Evolutionary conservation across 2,329 filamentous ascomycete species (phyloP), one percentile per base, ranked within the genome.

Genomic region (Penicillium crustosum): DNA sequence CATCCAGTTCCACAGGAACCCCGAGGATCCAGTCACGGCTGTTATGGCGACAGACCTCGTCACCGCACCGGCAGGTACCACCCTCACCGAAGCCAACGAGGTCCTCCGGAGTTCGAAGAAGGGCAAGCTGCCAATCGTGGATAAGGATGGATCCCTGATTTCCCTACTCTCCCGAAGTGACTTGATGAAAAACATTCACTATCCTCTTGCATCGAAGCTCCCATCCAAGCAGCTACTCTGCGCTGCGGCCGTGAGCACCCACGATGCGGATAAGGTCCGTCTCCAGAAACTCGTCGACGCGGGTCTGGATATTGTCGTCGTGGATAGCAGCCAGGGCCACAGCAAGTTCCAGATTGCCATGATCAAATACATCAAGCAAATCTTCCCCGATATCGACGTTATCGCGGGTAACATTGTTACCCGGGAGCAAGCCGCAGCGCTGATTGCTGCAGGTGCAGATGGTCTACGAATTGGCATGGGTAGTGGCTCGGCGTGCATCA

Each of bases 321-420:
- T 99, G 51, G 94, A 99, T 82, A 94, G 90, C 79, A 95, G 90
- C 73, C 94, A 99, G 81, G 94, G 94, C 66, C 97, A 97, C 86
- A 94, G 89, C 79, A 91, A 97, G 82, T 99, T 93, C 84, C 93
- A 97, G 81, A 88, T 97, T 63, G 91, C 96, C 61, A 99, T 99
- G 94, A 86, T 99, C 82, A 92, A 93, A 79, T 97, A 89, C 83
- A 84, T 94, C 81, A 99, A 99, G 84, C 76, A 88, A 66, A 90
- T 88, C 68, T 93, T 88, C 81, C 91, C 93, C 27, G 80, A 82
- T 47, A 83, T 99, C 62, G 93, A 99, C 68, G 93, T 99, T 74
- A 96, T 99, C 73, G 95, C 89, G 72, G 94, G 94, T 80, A 99
- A 99, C 79, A 94, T 99, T 67, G 94, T 99, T 70, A 97, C 94